Percentiles rank a stretch among this genome's conserved stretches.
These are phyloP conservation scores for Pterocarpus santalinus DNA, from an alignment of 306 rosid genomes.

Conservation along the genomic window DNA sequence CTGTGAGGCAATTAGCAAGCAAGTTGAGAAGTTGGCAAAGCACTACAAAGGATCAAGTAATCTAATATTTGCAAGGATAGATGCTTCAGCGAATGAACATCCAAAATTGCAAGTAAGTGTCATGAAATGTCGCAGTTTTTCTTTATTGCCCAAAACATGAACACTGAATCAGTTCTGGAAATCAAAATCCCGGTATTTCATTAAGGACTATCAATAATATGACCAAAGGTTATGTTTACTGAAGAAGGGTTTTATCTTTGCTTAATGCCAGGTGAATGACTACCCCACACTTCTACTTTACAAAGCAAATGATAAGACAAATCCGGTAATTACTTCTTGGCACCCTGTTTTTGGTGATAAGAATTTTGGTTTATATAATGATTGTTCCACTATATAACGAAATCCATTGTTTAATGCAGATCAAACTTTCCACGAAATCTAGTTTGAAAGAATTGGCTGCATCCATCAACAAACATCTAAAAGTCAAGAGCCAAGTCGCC, in stretches of 20 bases:
- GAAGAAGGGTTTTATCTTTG: constrained; percentile 28
- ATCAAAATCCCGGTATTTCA: constrained; percentile 27
- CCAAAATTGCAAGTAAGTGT: constrained; percentile 78
- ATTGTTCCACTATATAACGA: not conserved
- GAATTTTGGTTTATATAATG: not conserved
- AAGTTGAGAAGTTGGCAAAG: constrained; percentile 87
- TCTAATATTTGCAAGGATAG: constrained; percentile 76
- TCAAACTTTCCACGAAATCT: constrained; percentile 74
- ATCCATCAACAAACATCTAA: constrained; percentile 72
- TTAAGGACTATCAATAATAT: not conserved
- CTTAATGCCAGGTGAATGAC: constrained; percentile 69
- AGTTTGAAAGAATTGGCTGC: constrained; percentile 88
- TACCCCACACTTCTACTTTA: constrained; percentile 83
- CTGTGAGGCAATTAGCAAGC: constrained; percentile 84
- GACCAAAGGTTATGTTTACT: constrained; percentile 35
- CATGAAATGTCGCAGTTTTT: constrained; percentile 11
- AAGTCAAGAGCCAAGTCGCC: constrained; percentile 52
- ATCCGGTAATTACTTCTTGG: constrained; percentile 68
- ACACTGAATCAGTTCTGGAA: constrained; percentile 14
- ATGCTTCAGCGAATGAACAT: constrained; percentile 87
- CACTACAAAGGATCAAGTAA: constrained; percentile 80
- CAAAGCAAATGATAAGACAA: constrained; percentile 67
- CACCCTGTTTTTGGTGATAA: not conserved
- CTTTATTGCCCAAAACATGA: constrained; percentile 7
- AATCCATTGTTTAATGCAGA: constrained; percentile 59